Base-by-base conservation (phyloP, 352 stramenopile genomes). In the Pythium dissimile region DNA sequence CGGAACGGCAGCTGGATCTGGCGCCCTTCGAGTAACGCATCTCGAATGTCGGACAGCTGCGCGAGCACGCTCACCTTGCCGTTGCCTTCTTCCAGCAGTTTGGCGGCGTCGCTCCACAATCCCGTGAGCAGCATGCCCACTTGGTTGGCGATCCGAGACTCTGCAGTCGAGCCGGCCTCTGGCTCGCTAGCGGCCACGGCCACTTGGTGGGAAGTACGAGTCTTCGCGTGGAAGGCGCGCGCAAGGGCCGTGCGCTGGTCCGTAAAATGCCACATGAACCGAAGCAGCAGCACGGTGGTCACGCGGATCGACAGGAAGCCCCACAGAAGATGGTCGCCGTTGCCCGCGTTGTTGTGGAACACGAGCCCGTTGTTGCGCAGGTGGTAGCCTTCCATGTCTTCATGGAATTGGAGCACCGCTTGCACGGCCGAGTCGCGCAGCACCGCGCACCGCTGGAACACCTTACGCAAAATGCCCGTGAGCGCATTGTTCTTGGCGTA, bases 351-450 rank as follows among this genome's bases (percentile, higher is more conserved):
- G 59, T 71, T 87, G 27, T 77, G 80, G 43, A 88, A 88, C 23
- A 79, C 71, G 37, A 86, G 61, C 2, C 80, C 80, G 28, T 85
- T 86, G 59, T 87, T 88, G 42, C 72, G 77, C 26, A 66, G 54
- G 46, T 88, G 80, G 68, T 92, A 92, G 31, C 62, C 70, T 44
- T 89, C 82, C 77, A 92, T 84, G 37, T 92, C 77, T 15, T 72
- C 66, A 56, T 92, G 79, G 52, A 89, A 92, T 18, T 76, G 71
- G 7, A 92, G 51, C 7, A 92, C 58, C 5, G 73, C 72, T 34
- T 52, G 56, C 31, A 85, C 69, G 15, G 80, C 42, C 23, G 37
- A 78, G 11, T 61, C 34, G 1, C 65, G 71, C 9, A 92, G 64
- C 3, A 89, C 39, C 20, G 54, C 16, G n/a, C 74, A 73, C 1